Base-by-base conservation (phyloP, 495 filamentous ascomycete genomes). In the Cetradonia linearis region DNA sequence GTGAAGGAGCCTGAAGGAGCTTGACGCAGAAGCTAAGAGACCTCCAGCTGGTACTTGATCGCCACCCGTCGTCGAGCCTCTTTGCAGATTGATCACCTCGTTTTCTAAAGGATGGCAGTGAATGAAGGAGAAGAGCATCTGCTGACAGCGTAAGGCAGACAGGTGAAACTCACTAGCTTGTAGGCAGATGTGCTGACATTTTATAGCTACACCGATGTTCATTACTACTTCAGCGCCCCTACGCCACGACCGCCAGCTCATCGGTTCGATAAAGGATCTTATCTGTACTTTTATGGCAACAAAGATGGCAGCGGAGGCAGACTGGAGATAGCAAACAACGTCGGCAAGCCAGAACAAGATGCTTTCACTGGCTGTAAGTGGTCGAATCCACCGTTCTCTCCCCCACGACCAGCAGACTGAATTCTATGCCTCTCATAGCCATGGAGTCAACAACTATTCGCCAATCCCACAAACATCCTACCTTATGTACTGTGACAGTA, bases 181-280 rank as follows among this genome's bases (percentile, higher is more conserved):
- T 60, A 27, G 50, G 2, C 2, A 6, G 33, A 20, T 23, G 25
- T 33, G 37, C 28, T 55, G 18, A 62, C 40, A 18, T 54, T 23
- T 23, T 18, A 46, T 71, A 96, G 91, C 67, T 94, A 90, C 69
- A 89, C 84, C 23, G 91, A 96, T 70, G 76, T 94, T 48, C 91
- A 95, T 72, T 96, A 92, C 71, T 95, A 85, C 70, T 94, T 95
- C 73, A 78, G 83, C 11, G 76, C 80, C 20, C 87, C 89, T 3
- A 80, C 81, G 2, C 75, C 78, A 27, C 86, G 83, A 55, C 88
- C 88, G 13, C 78, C 79, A 31, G 86, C 91, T 68, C 88, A 95
- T 71, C 83, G 90, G 30, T 96, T 96, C 71, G 87, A 91, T 68
- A 91, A 91, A 68, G 82, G 82, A 53, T 95, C 89, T 16, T 95